Evolutionary conservation across 257 asterid genomes (phyloP).

Genomic region (Nicotiana knightiana): DNA sequence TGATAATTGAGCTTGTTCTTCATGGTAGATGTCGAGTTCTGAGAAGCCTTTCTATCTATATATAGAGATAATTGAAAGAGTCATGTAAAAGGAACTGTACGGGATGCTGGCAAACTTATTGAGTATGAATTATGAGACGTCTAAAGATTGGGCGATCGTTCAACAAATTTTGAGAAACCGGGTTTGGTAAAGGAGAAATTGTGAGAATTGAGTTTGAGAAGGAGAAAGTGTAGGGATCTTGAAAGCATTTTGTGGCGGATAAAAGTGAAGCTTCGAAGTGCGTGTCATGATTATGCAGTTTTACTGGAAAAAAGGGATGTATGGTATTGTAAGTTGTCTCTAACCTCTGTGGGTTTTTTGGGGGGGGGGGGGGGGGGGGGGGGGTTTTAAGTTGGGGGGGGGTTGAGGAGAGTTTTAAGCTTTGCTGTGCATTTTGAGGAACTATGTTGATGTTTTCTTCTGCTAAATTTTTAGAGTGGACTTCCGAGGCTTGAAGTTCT

Average conservation of each 20-base stretch:
- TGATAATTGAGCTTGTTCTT: background rate
- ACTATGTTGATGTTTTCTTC: background rate
- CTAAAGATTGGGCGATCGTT: background rate
- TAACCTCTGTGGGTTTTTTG: background rate
- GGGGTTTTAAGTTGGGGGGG: background rate
- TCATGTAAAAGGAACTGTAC: background rate
- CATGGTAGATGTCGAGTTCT: background rate
- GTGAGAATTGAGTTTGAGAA: background rate
- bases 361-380: background rate
- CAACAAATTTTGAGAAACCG: background rate
- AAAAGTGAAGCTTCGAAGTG: background rate
- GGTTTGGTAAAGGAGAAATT: background rate
- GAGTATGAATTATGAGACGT: background rate
- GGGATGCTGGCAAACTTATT: background rate
- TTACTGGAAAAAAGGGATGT: background rate
- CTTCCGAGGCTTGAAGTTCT: background rate
- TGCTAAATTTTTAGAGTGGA: background rate
- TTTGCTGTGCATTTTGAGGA: background rate
- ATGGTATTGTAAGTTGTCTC: background rate
- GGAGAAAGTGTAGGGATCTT: background rate
- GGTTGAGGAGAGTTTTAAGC: background rate
- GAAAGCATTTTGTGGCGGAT: background rate
- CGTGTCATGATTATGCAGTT: background rate
- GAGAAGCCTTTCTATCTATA: background rate
- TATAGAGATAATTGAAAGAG: background rate